Conservation (phyloP, 2,329 filamentous ascomycete species). For the Trichoderma sp. region DNA sequence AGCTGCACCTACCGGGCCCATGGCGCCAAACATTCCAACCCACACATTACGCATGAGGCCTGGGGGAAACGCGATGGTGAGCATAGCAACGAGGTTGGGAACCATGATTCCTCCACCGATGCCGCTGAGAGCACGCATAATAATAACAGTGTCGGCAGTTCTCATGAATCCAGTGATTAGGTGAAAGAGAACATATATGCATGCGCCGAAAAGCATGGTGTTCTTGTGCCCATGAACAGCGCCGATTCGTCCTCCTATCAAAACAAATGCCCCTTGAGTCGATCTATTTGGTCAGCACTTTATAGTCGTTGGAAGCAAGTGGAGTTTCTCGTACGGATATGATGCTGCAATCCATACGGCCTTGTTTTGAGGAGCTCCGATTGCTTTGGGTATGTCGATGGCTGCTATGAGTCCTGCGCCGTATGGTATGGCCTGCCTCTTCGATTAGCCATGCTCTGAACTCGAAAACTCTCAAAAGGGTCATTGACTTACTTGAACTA, state of each 20-base stretch:
- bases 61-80: slow-evolving; percentile 50
- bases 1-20: slow-evolving; percentile 49
- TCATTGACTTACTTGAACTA: background rate
- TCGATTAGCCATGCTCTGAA: background rate
- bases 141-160: slow-evolving; percentile 45
- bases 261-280: slow-evolving; percentile 55
- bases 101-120: slow-evolving; percentile 52
- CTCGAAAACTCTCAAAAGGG: background rate
- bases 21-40: slow-evolving; percentile 50
- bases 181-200: slow-evolving; percentile 46
- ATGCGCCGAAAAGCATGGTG: slow-evolving; percentile 47
- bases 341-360: slow-evolving; percentile 6
- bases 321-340: background rate
- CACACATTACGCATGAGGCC: slow-evolving; percentile 48
- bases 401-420: background rate
- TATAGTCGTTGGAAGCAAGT: background rate
- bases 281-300: slow-evolving; percentile 37
- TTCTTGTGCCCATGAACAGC: slow-evolving; percentile 55
- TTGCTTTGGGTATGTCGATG: background rate
- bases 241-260: slow-evolving; percentile 54
- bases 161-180: slow-evolving; percentile 48
- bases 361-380: background rate
- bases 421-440: background rate
- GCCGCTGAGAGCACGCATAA: slow-evolving; percentile 49
- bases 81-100: slow-evolving; percentile 54